Evolutionary conservation across 2,329 filamentous ascomycete species (phyloP).

Genomic region (Aspergillus oerlinghausenensis): DNA sequence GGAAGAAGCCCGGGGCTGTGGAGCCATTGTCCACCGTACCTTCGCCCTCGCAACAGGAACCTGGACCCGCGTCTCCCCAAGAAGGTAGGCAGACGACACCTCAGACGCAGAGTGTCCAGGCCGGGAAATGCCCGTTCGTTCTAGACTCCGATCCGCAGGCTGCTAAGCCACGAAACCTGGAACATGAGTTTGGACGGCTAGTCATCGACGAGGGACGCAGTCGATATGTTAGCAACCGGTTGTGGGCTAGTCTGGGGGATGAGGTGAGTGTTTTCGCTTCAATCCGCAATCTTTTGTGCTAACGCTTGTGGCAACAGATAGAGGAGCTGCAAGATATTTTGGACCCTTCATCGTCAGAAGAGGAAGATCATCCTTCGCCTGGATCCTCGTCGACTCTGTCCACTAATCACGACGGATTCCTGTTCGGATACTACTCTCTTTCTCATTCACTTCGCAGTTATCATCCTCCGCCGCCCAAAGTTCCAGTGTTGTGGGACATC

Average conservation of each 20-base stretch:
- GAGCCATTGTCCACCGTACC: constrained; percentile 1
- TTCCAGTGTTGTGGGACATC: constrained; percentile 52
- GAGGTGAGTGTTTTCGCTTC: constrained; percentile 41
- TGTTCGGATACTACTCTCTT: constrained; percentile 57
- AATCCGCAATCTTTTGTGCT: background rate
- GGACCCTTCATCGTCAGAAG: constrained; percentile 54
- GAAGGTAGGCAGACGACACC: background rate
- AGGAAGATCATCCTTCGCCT: constrained; percentile 49
- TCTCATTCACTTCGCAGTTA: constrained; percentile 52
- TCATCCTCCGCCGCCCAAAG: constrained; percentile 51
- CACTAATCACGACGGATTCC: constrained; percentile 52
- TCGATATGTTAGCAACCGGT: constrained; percentile 58
- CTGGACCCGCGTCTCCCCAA: background rate
- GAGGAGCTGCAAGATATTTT: constrained; percentile 60
- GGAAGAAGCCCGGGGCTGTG: constrained; percentile 31
- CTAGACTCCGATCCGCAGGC: constrained; percentile 20
- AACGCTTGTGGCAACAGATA: constrained; percentile 37
- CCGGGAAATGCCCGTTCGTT: constrained; percentile 10
- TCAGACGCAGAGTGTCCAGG: background rate
- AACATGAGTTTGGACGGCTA: constrained; percentile 52
- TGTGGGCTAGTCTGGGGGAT: constrained; percentile 58
- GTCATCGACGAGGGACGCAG: constrained; percentile 57
- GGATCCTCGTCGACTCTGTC: constrained; percentile 34
- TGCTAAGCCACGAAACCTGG: constrained; percentile 20
- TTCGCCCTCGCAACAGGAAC: constrained; percentile 9